Evolutionary conservation across 2,329 filamentous ascomycete species (phyloP), one percentile per base, ranked within the genome.

Genomic region (Aspergillus ibericus): DNA sequence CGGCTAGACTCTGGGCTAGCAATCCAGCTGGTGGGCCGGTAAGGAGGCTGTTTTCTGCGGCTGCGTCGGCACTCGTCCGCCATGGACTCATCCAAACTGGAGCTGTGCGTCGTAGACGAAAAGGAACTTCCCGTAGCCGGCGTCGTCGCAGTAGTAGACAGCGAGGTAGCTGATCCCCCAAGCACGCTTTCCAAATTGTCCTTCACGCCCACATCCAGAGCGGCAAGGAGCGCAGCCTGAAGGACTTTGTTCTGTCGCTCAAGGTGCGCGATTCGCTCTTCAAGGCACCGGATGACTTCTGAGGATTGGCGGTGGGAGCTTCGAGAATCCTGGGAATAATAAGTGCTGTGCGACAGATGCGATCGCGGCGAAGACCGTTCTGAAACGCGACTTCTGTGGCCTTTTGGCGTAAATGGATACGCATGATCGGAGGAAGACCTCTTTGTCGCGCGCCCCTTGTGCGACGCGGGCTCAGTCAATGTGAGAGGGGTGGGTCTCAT

Each of bases 181-280:
- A 65, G 62, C 18, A 73, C 52, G 38, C 65, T 63, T 8, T 72
- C 68, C 3, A 70, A 55, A 38, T 69, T 68, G 16, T 67, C 68
- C 42, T 73, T 75, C 29, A 68, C 68, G 6, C 74, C 73, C 5
- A 72, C 71, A 53, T 77, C 74, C 27, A 78, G 63, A 5, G 75
- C 75, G 1, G 75, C 75, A 32, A 77, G 61, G 9, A 78, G 70
- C 34, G 76, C 76, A 5, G 76, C 76, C 35, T 77, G 76, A 10
- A 78, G 72, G 53, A 77, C 70, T 55, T 73, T 73, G 63, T 78
- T 78, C 52, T 78, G 76, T 13, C 73, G 74, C 57, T 78, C 75
- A 7, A 78, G 71, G 20, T 73, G 69, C 8, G 72, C 68, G 35
- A 78, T 69, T 15, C 75, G 74, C 15, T 71, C 70, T 58, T 78